A percentile compares a stretch with the other conserved stretches of the same genome.
Conservation (phyloP, 345 rosid species). For the Arabis hirsuta region DNA sequence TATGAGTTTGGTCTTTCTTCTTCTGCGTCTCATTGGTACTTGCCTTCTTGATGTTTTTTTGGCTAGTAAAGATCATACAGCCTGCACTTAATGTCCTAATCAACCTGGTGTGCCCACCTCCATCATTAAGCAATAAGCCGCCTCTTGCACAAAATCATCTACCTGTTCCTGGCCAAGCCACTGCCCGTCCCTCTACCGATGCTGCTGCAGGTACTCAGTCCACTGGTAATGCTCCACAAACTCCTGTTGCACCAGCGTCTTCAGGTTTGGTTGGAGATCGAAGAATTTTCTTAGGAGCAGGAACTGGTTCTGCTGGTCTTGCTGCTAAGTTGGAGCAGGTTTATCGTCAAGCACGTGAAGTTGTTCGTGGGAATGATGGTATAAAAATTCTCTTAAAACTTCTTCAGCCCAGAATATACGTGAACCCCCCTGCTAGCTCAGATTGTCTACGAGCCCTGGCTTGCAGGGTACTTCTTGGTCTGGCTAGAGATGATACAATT, state of each 20-base stretch:
- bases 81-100: slow-evolving; percentile 89
- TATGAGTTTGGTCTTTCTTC: slow-evolving; percentile 25
- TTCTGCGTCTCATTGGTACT: slow-evolving; percentile 32
- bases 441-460: slow-evolving; percentile 96
- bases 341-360: slow-evolving; percentile 94
- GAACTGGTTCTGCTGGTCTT: slow-evolving; percentile 98
- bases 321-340: slow-evolving; percentile 98
- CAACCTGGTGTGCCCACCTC: slow-evolving; percentile 98
- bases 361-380: slow-evolving; percentile 95
- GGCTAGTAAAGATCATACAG: slow-evolving; percentile 79
- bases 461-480: slow-evolving; percentile 94
- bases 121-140: slow-evolving; percentile 91
- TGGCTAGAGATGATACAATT: slow-evolving; percentile 95
- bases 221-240: slow-evolving; percentile 53
- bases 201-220: slow-evolving; percentile 49
- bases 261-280: slow-evolving; percentile 98
- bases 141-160: slow-evolving; percentile 46
- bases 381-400: slow-evolving; percentile 96
- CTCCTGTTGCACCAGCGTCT: slow-evolving; percentile 56
- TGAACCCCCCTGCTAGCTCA: slow-evolving; percentile 80
- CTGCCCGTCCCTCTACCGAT: slow-evolving; percentile 51
- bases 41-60: slow-evolving; percentile 26
- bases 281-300: slow-evolving; percentile 92
- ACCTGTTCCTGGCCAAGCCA: slow-evolving; percentile 50
- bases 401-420: slow-evolving; percentile 86